Conservation (phyloP, 228 moss, liverwort and hornwort genomes). For the Sphagnum magellanicum region DNA sequence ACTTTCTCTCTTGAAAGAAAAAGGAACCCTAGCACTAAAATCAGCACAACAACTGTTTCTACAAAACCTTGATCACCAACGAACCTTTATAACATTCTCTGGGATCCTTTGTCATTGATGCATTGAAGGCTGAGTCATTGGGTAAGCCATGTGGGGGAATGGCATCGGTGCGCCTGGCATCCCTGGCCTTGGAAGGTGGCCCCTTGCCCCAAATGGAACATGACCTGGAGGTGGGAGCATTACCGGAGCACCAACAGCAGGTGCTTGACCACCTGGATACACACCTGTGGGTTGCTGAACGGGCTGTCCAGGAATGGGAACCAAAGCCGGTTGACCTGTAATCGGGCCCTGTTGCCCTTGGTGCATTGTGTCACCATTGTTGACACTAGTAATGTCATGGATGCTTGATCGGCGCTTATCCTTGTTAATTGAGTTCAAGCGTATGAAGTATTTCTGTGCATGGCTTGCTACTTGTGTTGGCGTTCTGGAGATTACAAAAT, state of each 20-base stretch:
- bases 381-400: constrained; percentile 92
- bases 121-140: constrained; percentile 69
- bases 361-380: constrained; percentile 60
- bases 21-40: too few species aligned
- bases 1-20: too few species aligned
- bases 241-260: constrained; percentile 50
- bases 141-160: constrained; percentile 62
- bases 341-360: constrained; percentile 68
- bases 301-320: constrained; percentile 46
- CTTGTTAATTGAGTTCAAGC: constrained; percentile 86
- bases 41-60: too few species aligned
- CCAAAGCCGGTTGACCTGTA: constrained; percentile 57
- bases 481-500: constrained; percentile 85
- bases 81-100: too few species aligned
- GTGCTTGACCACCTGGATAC: constrained; percentile 44
- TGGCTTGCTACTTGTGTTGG: constrained; percentile 97
- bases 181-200: constrained; percentile 48
- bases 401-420: constrained; percentile 96
- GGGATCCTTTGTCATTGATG: constrained; percentile 24
- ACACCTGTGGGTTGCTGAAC: constrained; percentile 47
- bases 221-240: constrained; percentile 62
- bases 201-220: constrained; percentile 50
- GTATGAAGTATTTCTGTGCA: constrained; percentile 91
- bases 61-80: too few species aligned
- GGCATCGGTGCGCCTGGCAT: constrained; percentile 65